A percentile compares a stretch with the other conserved stretches of the same genome.
phyloP scores from a whole-genome alignment of 2,329 filamentous ascomycete species.

The Verticillium zaregamsianum region DNA sequence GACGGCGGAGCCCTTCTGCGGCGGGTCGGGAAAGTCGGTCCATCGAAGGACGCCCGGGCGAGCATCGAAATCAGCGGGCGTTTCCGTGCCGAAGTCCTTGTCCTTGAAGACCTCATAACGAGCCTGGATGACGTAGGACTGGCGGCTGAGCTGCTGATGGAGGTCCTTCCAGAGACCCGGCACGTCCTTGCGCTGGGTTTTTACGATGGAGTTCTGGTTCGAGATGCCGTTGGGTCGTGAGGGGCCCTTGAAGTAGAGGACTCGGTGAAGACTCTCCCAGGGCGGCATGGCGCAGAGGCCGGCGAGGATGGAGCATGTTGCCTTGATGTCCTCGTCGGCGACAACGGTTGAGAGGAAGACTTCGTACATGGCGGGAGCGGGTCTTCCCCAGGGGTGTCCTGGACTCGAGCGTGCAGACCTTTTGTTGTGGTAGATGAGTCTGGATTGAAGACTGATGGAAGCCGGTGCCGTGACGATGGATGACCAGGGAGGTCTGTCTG shows the following conservation, averaged over 20 bases:
- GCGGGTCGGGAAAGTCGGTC: conserved; percentile 58
- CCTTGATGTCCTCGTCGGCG: conserved; percentile 42
- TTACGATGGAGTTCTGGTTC: conserved; percentile 26
- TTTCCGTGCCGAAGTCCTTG: conserved; percentile 37
- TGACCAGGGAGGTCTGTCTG: background rate
- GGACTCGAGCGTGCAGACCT: background rate
- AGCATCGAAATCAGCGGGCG: conserved; percentile 34
- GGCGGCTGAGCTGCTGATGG: conserved; percentile 48
- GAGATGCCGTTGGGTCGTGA: conserved; percentile 40
- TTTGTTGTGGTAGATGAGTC: background rate
- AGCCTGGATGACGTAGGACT: conserved; percentile 54
- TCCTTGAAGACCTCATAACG: conserved; percentile 49
- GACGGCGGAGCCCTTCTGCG: conserved; percentile 37
- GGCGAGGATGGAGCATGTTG: conserved; percentile 48
- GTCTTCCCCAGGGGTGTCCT: background rate
- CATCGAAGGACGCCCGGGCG: conserved; percentile 48
- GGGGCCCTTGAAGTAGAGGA: conserved; percentile 51
- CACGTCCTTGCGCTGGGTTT: conserved; percentile 24
- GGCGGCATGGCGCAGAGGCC: conserved; percentile 55
- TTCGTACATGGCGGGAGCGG: conserved; percentile 45
- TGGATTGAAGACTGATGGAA: background rate
- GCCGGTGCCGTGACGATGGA: background rate
- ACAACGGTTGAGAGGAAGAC: conserved; percentile 54
- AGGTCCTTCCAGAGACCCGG: conserved; percentile 47
- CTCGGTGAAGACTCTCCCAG: conserved; percentile 42